Evolutionary conservation across 495 filamentous ascomycete genomes (phyloP), one percentile per base, ranked within the genome.

Genomic region (Aspergillus cavernicola): DNA sequence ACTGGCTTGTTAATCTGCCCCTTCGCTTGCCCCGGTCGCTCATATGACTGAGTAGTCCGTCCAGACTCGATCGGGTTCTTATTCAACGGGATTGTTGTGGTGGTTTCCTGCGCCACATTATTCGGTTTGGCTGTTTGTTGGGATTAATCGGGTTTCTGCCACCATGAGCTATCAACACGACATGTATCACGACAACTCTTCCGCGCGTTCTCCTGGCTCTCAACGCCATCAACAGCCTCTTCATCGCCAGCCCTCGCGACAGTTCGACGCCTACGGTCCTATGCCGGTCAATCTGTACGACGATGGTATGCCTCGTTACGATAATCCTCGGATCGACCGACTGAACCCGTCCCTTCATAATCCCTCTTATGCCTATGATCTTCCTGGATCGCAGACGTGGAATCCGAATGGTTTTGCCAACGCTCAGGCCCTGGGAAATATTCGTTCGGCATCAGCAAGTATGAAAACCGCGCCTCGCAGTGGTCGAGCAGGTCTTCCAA

Each of bases 381-480:
- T 83, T 51, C 73, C 80, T 43, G 81, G 78, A 28, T 81, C 81
- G n/a, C 82, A 85, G 62, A 82, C 81, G 6, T 87, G 84, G 83
- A 87, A 86, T 50, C 75, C 79, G 32, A 74, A 76, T 58, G 79
- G 77, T 29, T 80, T 79, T 58, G 70, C 69, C 50, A 75, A 77
- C 52, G 65, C 73, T 52, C 77, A 79, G 60, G 63, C 76, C 32
- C 68, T 83, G 32, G 77, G 74, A 35, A 75, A 73, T 23, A 75
- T 82, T 56, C 77, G 79, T 28, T 75, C 77, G 20, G 74, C 76
- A 37, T 80, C 80, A 5, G 73, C 79, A 15, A 78, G 80, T 53
- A 69, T 84, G 67, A 85, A 83, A 69, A 73, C 80, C 4, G 66
- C 66, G 32, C 63, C 76, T 51, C 76, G 80, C 43, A 33, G 49